phyloP scores from a whole-genome alignment of 1,284 basidiomycete genomes.

The Ganoderma resinaceum region DNA sequence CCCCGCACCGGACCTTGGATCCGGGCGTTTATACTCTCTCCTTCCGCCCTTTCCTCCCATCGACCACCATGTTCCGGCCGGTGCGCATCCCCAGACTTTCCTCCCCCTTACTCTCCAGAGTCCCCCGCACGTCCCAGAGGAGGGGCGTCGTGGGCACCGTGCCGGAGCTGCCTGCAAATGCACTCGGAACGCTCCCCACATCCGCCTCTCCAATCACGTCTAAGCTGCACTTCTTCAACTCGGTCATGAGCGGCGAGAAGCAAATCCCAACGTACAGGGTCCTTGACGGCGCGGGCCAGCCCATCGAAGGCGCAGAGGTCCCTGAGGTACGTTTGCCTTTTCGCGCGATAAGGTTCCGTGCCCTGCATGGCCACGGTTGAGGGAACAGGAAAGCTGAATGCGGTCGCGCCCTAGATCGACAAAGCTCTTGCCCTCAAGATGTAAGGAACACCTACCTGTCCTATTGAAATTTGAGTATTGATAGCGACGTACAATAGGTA shows the following conservation, averaged over 20 bases:
- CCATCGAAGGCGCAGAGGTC: slow-evolving; percentile 73
- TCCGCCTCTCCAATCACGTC: slow-evolving; percentile 72
- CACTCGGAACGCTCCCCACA: slow-evolving; percentile 53
- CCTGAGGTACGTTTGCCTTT: slow-evolving; percentile 62
- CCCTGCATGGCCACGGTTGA: neutral
- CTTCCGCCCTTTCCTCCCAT: slow-evolving; percentile 7
- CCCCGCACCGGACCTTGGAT: slow-evolving; percentile 10
- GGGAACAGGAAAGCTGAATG: slow-evolving; percentile 2
- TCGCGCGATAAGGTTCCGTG: neutral
- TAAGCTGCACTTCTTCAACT: slow-evolving; percentile 79
- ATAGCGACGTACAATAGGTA: slow-evolving; percentile 53
- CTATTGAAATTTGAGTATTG: neutral
- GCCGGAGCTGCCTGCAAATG: slow-evolving; percentile 32
- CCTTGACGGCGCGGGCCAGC: slow-evolving; percentile 77
- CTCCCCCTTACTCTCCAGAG: slow-evolving; percentile 15
- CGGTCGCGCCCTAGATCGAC: slow-evolving; percentile 59
- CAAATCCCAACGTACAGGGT: slow-evolving; percentile 86
- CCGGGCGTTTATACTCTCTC: slow-evolving; percentile 7
- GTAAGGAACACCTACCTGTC: slow-evolving; percentile 46
- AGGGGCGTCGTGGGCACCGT: slow-evolving; percentile 36
- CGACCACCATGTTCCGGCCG: slow-evolving; percentile 31
- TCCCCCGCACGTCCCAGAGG: slow-evolving; percentile 15
- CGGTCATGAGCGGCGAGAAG: slow-evolving; percentile 62
- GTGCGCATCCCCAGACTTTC: slow-evolving; percentile 24
- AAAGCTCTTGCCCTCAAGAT: slow-evolving; percentile 75